These are phyloP conservation scores for Vigna angularis DNA, from an alignment of 306 rosid species.

Conservation along the genomic window DNA sequence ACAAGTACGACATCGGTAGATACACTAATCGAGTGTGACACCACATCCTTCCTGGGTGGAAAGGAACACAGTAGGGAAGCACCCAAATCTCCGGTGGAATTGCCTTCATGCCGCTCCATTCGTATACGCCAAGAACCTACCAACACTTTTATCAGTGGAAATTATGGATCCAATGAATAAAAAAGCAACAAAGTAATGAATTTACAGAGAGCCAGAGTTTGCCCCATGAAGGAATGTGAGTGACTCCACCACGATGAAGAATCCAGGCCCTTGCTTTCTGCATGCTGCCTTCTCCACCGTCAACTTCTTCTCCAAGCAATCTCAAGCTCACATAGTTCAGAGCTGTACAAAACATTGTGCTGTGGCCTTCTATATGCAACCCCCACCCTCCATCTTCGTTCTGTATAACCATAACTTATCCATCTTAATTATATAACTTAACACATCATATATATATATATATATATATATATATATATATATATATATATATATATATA, in stretches of 20 bases:
- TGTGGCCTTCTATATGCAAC: constrained; percentile 78
- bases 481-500: too few relatives aligned
- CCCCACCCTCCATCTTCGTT: constrained; percentile 94
- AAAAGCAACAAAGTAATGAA: too few relatives aligned
- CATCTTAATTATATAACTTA: too few relatives aligned
- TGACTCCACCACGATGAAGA: constrained; percentile 69
- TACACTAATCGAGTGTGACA: constrained; percentile 75
- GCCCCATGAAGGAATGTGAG: constrained; percentile 79
- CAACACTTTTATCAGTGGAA: too few relatives aligned
- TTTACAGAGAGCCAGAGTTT: constrained; percentile 79
- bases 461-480: too few relatives aligned
- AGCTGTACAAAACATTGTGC: constrained; percentile 77
- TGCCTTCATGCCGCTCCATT: constrained; percentile 77
- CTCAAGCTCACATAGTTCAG: constrained; percentile 64
- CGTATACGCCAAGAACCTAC: constrained; percentile 76
- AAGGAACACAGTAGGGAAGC: constrained; percentile 65
- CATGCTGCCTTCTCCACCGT: constrained; percentile 59
- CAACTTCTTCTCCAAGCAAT: constrained; percentile 69
- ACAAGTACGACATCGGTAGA: constrained; percentile 75
- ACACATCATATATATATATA: too few relatives aligned
- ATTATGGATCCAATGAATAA: too few relatives aligned
- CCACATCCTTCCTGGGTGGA: constrained; percentile 89
- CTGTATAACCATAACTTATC: constrained; percentile 23
- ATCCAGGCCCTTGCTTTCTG: constrained; percentile 72
- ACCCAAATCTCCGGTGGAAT: constrained; percentile 76